phyloP scores from a whole-genome alignment of 225 moss, liverwort and hornwort genomes.

The Asterella californica region DNA sequence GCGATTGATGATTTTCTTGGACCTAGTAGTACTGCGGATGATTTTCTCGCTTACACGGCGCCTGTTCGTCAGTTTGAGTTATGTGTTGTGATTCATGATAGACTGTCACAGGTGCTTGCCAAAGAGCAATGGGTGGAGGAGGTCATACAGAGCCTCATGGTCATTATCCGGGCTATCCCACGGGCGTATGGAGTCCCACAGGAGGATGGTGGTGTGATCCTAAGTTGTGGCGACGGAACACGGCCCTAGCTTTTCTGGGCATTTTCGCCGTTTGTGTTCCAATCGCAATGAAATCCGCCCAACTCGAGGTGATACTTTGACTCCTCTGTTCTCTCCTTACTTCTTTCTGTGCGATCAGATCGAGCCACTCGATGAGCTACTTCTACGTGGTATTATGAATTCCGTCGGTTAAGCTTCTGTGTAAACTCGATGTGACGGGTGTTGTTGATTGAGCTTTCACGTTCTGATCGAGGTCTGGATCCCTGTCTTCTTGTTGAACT shows the following conservation, averaged over 20 bases:
- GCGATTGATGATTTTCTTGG: too few species aligned
- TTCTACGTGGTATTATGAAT: neutral
- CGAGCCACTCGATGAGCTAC: neutral
- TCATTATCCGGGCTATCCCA: conserved; percentile 87
- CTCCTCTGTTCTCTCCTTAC: neutral
- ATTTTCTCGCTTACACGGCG: too few species aligned
- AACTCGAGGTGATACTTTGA: conserved; percentile 60
- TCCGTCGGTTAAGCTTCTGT: neutral
- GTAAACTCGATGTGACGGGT: neutral
- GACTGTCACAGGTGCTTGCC: neutral
- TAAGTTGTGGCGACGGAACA: conserved; percentile 89
- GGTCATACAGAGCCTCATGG: conserved; percentile 58
- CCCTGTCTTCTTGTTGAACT: too few species aligned
- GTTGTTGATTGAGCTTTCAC: too few species aligned
- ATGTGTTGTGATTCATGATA: neutral
- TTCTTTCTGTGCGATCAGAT: neutral
- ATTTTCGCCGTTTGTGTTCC: conserved; percentile 78
- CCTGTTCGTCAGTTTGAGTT: neutral
- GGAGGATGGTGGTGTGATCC: conserved; percentile 98
- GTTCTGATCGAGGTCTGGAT: too few species aligned
- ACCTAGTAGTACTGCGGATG: too few species aligned
- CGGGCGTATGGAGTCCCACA: conserved; percentile 81
- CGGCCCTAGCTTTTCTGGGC: conserved; percentile 68
- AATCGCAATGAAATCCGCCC: conserved; percentile 84
- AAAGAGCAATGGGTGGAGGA: conserved; percentile 24